These are phyloP conservation scores for Solanum lycopersicoides DNA, from an alignment of 257 asterid genomes.

Conservation along the genomic window DNA sequence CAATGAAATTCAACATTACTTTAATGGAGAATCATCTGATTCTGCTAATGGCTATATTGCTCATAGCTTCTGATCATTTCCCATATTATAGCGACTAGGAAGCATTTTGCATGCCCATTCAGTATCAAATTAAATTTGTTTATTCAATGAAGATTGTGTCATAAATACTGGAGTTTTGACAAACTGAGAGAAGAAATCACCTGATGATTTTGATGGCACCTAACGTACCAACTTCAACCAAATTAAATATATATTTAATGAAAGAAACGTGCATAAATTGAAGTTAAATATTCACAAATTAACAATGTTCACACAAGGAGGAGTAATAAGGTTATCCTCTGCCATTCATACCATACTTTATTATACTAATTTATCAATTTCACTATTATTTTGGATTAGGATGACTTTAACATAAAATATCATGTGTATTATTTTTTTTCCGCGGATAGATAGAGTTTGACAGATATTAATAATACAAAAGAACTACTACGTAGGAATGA, in stretches of 20 bases:
- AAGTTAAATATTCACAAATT: neutral
- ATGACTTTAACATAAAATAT: no score
- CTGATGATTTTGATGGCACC: neutral
- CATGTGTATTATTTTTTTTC: no score
- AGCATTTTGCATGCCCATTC: neutral
- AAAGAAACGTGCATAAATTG: no score
- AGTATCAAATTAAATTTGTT: neutral
- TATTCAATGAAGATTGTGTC: neutral
- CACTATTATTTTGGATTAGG: no score
- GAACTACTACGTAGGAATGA: no score
- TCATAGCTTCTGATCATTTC: neutral
- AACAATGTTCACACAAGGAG: neutral
- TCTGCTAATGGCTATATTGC: constrained; percentile 12
- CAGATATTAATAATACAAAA: no score
- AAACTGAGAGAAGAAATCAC: neutral
- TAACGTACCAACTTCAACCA: neutral
- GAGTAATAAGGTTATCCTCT: neutral
- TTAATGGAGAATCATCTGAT: constrained; percentile 30
- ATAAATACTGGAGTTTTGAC: neutral
- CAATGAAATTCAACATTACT: constrained; percentile 41
- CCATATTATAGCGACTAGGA: no score
- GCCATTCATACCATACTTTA: neutral
- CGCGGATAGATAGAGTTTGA: no score
- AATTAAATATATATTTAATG: no score
- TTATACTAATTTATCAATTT: neutral